These are phyloP conservation scores for Malassezia restricta DNA, from an alignment of 1,284 basidiomycete genomes.

Conservation along the genomic window DNA sequence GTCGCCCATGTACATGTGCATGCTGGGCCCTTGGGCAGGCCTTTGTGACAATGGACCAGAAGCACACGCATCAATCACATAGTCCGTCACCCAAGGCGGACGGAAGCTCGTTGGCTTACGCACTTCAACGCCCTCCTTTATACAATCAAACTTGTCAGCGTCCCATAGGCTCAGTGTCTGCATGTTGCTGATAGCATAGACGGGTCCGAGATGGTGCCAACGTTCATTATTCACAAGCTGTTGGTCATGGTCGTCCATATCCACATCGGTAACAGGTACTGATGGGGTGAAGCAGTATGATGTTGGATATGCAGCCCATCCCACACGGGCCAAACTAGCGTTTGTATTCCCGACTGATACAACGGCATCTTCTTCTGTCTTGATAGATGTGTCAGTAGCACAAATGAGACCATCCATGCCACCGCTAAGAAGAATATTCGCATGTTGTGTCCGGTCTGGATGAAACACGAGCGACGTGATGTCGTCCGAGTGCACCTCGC, in stretches of 20 bases:
- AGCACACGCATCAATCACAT: conserved; percentile 29
- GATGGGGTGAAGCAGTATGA: conserved; percentile 7
- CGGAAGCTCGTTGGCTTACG: conserved; percentile 23
- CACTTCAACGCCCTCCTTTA: conserved; percentile 21
- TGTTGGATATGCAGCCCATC: conserved; percentile 20
- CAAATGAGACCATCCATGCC: conserved; percentile 39
- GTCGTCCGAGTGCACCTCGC: conserved; percentile 42
- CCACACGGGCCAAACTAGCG: conserved; percentile 31
- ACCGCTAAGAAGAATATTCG: conserved; percentile 29
- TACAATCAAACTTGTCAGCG: conserved; percentile 35
- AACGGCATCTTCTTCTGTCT: conserved; percentile 41
- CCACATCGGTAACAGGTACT: conserved; percentile 3
- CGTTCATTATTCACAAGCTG: conserved; percentile 18
- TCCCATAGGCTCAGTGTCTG: conserved; percentile 40
- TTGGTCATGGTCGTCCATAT: conserved; percentile 8
- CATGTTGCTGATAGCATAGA: conserved; percentile 42
- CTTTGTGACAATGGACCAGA: neutral
- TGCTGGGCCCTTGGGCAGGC: neutral
- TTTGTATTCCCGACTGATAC: conserved; percentile 38
- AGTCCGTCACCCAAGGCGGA: conserved; percentile 38
- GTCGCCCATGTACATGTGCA: conserved; percentile 11
- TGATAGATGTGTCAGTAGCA: conserved; percentile 27
- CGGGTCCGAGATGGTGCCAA: conserved; percentile 24
- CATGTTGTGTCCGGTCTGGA: conserved; percentile 17
- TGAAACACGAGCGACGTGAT: conserved; percentile 34